These are phyloP conservation scores for Sordariomycetes sp. DNA, from an alignment of 2,329 filamentous ascomycete species.

Conservation along the genomic window DNA sequence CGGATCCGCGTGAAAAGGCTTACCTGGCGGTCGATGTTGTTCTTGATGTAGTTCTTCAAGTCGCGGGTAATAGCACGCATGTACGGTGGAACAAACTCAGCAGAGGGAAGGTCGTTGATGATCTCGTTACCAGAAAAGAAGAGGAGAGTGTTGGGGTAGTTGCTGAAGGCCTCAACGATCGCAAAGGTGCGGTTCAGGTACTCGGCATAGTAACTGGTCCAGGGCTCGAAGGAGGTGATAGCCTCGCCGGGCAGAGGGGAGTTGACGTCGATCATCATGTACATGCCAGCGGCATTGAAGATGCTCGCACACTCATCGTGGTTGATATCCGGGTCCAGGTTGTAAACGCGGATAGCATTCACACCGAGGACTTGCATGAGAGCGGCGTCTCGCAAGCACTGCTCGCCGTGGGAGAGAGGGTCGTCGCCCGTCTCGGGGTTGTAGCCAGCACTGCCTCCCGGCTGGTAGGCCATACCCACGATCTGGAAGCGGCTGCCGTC, in stretches of 20 bases:
- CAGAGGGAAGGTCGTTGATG: constrained; percentile 56
- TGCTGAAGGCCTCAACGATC: constrained; percentile 57
- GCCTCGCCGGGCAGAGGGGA: constrained; percentile 51
- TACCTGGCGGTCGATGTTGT: constrained; percentile 53
- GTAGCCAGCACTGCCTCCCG: constrained; percentile 55
- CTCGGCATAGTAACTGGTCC: constrained; percentile 47
- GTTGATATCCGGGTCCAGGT: constrained; percentile 55
- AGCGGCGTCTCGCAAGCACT: constrained; percentile 55
- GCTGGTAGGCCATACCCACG: constrained; percentile 61
- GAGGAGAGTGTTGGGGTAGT: constrained; percentile 57
- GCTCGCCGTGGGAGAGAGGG: constrained; percentile 47
- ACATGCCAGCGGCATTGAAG: constrained; percentile 61
- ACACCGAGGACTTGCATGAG: constrained; percentile 56
- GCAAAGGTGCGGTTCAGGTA: constrained; percentile 61
- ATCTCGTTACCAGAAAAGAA: constrained; percentile 79
- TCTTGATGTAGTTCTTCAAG: constrained; percentile 72
- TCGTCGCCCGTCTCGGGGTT: constrained; percentile 44
- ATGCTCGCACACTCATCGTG: constrained; percentile 59
- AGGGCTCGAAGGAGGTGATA: constrained; percentile 44
- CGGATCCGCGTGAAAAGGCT: no score
- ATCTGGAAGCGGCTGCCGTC: constrained; percentile 56
- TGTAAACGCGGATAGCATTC: constrained; percentile 63
- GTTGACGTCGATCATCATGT: constrained; percentile 62
- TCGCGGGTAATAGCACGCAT: constrained; percentile 68
- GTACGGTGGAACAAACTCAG: constrained; percentile 57